Evolutionary conservation across 1,139 yeast genomes (phyloP).

Genomic region (Blastobotrys raffinosifermentans): DNA sequence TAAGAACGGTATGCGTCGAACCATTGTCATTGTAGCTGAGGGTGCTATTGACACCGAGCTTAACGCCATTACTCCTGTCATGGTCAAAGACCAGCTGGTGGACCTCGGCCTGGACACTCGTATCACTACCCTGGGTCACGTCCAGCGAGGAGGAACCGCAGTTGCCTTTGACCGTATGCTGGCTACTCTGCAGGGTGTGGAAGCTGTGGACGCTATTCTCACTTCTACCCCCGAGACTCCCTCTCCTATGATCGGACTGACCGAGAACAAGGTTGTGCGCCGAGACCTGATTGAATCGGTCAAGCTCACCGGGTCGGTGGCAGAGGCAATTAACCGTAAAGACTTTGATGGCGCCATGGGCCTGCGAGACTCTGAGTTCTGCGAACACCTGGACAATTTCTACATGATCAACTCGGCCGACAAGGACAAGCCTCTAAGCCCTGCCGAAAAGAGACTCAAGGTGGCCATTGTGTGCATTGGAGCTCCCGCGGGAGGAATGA

Average conservation of each 20-base stretch:
- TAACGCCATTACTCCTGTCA: slow-evolving; percentile 70
- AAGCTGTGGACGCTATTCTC: slow-evolving; percentile 89
- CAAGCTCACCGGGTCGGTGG: slow-evolving; percentile 74
- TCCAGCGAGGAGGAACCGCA: slow-evolving; percentile 97
- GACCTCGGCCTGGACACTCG: slow-evolving; percentile 87
- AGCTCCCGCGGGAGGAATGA: slow-evolving; percentile 96
- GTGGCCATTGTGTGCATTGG: slow-evolving; percentile 89
- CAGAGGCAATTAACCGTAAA: slow-evolving; percentile 70
- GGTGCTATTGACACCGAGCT: slow-evolving; percentile 88
- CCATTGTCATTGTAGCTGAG: slow-evolving; percentile 94
- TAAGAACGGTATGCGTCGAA: slow-evolving; percentile 81
- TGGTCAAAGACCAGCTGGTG: slow-evolving; percentile 74
- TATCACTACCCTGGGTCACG: slow-evolving; percentile 92
- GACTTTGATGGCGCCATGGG: slow-evolving; percentile 84
- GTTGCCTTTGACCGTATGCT: slow-evolving; percentile 87
- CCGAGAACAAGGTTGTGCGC: slow-evolving; percentile 80
- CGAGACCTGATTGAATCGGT: slow-evolving; percentile 87
- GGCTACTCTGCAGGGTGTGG: slow-evolving; percentile 96
- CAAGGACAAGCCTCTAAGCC: slow-evolving; percentile 45
- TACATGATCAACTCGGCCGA: slow-evolving; percentile 65
- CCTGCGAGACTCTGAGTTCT: slow-evolving; percentile 80
- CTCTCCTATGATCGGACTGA: slow-evolving; percentile 89
- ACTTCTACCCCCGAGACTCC: slow-evolving; percentile 87
- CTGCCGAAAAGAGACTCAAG: slow-evolving; percentile 43
- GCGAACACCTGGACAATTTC: slow-evolving; percentile 69